phyloP scores from a whole-genome alignment of 228 moss, liverwort and hornwort genomes.

The Sphagnum magellanicum region DNA sequence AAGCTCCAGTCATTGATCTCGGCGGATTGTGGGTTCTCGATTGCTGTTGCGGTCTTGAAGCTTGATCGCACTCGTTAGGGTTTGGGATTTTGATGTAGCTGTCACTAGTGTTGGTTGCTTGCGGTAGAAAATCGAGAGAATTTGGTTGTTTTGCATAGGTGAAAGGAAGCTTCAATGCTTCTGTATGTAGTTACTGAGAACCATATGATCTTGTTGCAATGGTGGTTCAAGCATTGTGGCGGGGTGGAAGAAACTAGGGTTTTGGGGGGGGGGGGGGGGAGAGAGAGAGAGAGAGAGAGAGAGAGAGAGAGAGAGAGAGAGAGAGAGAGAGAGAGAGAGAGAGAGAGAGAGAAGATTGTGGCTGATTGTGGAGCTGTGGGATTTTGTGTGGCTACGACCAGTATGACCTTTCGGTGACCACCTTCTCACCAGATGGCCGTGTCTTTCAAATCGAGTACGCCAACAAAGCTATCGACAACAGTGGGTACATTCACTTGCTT shows the following conservation, averaged over 20 bases:
- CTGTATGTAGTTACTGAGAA: too few relatives aligned
- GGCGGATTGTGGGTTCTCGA: too few relatives aligned
- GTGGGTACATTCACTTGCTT: constrained; percentile 36
- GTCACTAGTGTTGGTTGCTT: too few relatives aligned
- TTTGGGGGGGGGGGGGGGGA: background rate
- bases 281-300: background rate
- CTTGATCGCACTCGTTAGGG: too few relatives aligned
- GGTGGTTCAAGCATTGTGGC: too few relatives aligned
- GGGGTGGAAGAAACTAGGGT: background rate
- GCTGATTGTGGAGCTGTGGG: background rate
- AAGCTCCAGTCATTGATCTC: too few relatives aligned
- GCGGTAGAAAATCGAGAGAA: too few relatives aligned
- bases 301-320: constrained; percentile 1
- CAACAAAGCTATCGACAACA: constrained; percentile 90
- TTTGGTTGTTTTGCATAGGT: too few relatives aligned
- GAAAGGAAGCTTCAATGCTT: too few relatives aligned
- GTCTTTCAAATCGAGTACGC: constrained; percentile 95
- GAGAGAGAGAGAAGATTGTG: constrained; percentile 6
- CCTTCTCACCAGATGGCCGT: constrained; percentile 91
- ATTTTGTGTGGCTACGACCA: constrained; percentile 3
- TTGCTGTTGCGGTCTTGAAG: too few relatives aligned
- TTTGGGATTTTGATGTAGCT: too few relatives aligned
- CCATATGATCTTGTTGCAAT: too few relatives aligned
- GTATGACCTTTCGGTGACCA: constrained; percentile 91
- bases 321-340: constrained; percentile 7